Percentiles rank a stretch among this genome's conserved stretches.
phyloP scores from a whole-genome alignment of 768 basidiomycete species.

The Phylloporus arenicola region DNA sequence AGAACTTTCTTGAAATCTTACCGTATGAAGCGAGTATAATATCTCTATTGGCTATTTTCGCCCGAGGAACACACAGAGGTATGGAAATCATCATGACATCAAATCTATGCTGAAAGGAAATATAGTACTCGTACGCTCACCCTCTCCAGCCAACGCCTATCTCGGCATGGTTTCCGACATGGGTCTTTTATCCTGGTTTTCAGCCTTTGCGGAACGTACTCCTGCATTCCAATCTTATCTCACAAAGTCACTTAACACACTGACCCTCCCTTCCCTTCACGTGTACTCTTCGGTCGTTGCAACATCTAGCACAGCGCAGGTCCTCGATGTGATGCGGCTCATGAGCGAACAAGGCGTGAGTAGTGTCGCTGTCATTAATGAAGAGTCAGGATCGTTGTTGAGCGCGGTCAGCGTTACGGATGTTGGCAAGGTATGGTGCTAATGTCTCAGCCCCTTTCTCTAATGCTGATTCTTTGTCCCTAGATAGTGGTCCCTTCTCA shows the following conservation, averaged over 20 bases:
- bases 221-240: conserved; percentile 31
- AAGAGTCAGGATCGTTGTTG: conserved; percentile 53
- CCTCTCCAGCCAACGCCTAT: conserved; percentile 40
- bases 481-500: conserved; percentile 77
- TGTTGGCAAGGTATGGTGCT: conserved; percentile 55
- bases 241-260: conserved; percentile 51
- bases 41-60: conserved; percentile 59
- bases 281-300: conserved; percentile 61
- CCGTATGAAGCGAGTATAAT: conserved; percentile 60
- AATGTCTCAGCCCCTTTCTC: not conserved
- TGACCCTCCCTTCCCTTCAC: conserved; percentile 61
- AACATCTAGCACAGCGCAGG: conserved; percentile 51
- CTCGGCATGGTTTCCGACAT: conserved; percentile 76
- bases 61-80: conserved; percentile 72
- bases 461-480: not conserved
- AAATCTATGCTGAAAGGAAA: not conserved
- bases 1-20: conserved; percentile 67
- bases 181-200: conserved; percentile 65
- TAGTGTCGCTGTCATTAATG: conserved; percentile 72
- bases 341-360: conserved; percentile 87
- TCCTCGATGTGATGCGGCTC: conserved; percentile 76
- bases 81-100: conserved; percentile 9
- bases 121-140: conserved; percentile 52
- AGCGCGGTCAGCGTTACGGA: conserved; percentile 83
- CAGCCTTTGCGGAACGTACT: conserved; percentile 44